Evolutionary conservation across 805 yeast species (phyloP).

Genomic region (Maudiozyma saulgeensis): DNA sequence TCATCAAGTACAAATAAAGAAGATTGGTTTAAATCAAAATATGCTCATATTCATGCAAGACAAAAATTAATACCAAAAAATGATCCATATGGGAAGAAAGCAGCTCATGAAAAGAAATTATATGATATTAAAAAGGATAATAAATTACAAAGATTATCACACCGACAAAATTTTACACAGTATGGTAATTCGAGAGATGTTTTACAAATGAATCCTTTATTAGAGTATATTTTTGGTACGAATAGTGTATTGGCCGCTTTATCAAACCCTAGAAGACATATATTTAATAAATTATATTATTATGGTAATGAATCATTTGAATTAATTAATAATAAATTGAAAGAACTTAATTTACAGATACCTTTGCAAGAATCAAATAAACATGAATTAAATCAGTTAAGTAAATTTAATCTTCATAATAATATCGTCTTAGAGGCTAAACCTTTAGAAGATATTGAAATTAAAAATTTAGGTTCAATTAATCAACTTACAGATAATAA

Average conservation of each 20-base stretch:
- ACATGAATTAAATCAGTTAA: constrained; percentile 49
- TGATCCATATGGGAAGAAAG: constrained; percentile 9
- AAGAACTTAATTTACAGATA: constrained; percentile 26
- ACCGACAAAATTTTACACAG: constrained; percentile 2
- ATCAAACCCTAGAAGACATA: constrained; percentile 41
- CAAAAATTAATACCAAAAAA: constrained; percentile 19
- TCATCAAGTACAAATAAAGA: constrained; percentile 44
- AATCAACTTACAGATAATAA: constrained; percentile 10
- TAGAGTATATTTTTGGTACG: constrained; percentile 69
- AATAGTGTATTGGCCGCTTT: constrained; percentile 69
- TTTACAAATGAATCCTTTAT: constrained; percentile 35
- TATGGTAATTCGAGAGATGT: constrained; percentile 8
- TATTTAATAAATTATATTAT: constrained; percentile 42
- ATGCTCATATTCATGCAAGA: constrained; percentile 56
- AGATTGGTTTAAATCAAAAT: constrained; percentile 49
- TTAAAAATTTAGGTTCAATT: constrained; percentile 23
- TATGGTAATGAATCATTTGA: background rate
- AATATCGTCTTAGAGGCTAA: constrained; percentile 66
- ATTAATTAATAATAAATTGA: constrained; percentile 28
- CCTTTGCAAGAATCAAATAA: constrained; percentile 18
- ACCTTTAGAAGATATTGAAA: constrained; percentile 20
- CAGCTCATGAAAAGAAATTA: background rate
- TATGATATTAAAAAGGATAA: background rate
- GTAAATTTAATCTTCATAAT: constrained; percentile 69
- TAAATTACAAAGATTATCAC: constrained; percentile 5